Base-by-base conservation (phyloP, 169 alveolate genomes). In the Plasmodium vinckei region DNA sequence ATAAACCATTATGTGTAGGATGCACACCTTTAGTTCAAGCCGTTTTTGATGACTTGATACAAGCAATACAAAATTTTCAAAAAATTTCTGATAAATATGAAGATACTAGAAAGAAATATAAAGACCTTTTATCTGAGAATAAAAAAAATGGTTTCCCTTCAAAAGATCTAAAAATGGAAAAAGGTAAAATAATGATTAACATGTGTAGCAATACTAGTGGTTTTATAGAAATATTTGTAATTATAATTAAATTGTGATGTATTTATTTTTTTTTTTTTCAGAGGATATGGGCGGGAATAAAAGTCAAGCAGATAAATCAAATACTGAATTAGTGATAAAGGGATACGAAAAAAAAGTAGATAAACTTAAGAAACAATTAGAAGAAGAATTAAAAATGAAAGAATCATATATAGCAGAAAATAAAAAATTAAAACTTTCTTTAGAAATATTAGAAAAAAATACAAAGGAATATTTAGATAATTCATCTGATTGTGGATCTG, bases 61-160 rank as follows among this genome's bases (percentile, higher is more conserved):
- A 79, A 54, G 89, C 89, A 39, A 79, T 79, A 53, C 89, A 79
- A 10, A 79, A 79, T 79, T 79, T 79, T 54, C 89, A 79, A 54
- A 79, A 79, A 57, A 13, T 79, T 13, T 67, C 84, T 0, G 71
- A 79, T 67, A 79, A 79, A 21, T 79, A 79, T 67, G 89, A 79
- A 60, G 72, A 79, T 13, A 19, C 53, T 13, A 70, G 68, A 25
- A 65, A 59, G 67, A 79, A 59, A 67, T 79, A 33, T 70, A 79
- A 79, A 67, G 72, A 65, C 47, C 68, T 79, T 23, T 19, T 61
- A 54, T 65, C 33, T 54, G 89, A 64, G 25, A 54, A 64, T 23
- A 57, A 47, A 57, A 25, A 72, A 23, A 17, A 56, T n/a, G 44
- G 19, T 6, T 4, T 12, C 5, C 21, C 51, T 2, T 60, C 59